Conservation (phyloP, 1,284 basidiomycete genomes). For the Moniliophthora roreri region DNA sequence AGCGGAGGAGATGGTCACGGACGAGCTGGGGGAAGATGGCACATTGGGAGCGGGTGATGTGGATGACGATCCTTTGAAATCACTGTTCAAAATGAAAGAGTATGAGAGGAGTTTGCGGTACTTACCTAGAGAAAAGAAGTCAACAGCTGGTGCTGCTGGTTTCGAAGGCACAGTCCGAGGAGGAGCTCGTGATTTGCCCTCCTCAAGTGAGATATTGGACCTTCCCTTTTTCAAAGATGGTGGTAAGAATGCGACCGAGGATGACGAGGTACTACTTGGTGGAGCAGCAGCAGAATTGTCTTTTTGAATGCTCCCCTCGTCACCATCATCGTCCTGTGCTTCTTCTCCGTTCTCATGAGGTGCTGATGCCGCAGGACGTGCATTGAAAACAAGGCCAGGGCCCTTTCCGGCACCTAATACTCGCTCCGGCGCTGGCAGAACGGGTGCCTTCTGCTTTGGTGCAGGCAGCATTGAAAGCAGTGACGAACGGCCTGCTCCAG, state of each 20-base stretch:
- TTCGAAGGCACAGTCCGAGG: conserved; percentile 12
- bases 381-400: conserved; percentile 58
- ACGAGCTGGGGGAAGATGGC: conserved; percentile 24
- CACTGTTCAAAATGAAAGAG: background rate
- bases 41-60: conserved; percentile 70
- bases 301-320: conserved; percentile 13
- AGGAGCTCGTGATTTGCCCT: conserved; percentile 31
- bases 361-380: conserved; percentile 20
- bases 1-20: conserved; percentile 54
- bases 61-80: conserved; percentile 15
- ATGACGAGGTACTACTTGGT: conserved; percentile 11
- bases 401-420: conserved; percentile 66
- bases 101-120: no score
- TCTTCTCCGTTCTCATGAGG: conserved; percentile 7
- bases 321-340: conserved; percentile 18
- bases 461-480: conserved; percentile 74
- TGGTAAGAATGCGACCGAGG: conserved; percentile 52
- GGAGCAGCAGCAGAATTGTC: conserved; percentile 16
- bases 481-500: conserved; percentile 62
- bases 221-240: conserved; percentile 57
- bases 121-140: conserved; percentile 67
- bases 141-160: conserved; percentile 43
- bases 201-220: conserved; percentile 61
- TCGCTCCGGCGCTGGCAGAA: conserved; percentile 43
- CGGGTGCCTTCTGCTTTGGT: conserved; percentile 60